Conservation (phyloP, 176 grass and related monocot species). For the Zea mays region Zm-B73-REFERENCE-NAM-5.0 NC_050096.1:21542501-21543000, state of each 20-base stretch:
- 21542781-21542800: slow-evolving; percentile 50
- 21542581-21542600: slow-evolving; percentile 60
- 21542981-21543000: slow-evolving; percentile 60
- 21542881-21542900: slow-evolving; percentile 88
- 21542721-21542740: slow-evolving; percentile 58
- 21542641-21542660: slow-evolving; percentile 94
- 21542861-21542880: slow-evolving; percentile 76
- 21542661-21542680: slow-evolving; percentile 99
- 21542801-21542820: slow-evolving; percentile 53
- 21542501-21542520: slow-evolving; percentile 80
- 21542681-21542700: slow-evolving; percentile 83
- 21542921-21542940: slow-evolving; percentile 79
- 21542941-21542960: slow-evolving; percentile 61
- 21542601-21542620: slow-evolving; percentile 53
- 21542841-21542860: slow-evolving; percentile 49
- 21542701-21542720: slow-evolving; percentile 44
- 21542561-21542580: slow-evolving; percentile 64
- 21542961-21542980: slow-evolving; percentile 56
- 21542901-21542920: slow-evolving; percentile 74
- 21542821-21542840: slow-evolving; percentile 67
- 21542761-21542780: slow-evolving; percentile 45
- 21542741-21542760: slow-evolving; percentile 69
- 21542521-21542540: slow-evolving; percentile 80
- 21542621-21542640: slow-evolving; percentile 79
- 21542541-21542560: slow-evolving; percentile 96